Evolutionary conservation across 345 rosid genomes (phyloP), one percentile per base, ranked within the genome.

Genomic region (Mallotus nudiflorus): DNA sequence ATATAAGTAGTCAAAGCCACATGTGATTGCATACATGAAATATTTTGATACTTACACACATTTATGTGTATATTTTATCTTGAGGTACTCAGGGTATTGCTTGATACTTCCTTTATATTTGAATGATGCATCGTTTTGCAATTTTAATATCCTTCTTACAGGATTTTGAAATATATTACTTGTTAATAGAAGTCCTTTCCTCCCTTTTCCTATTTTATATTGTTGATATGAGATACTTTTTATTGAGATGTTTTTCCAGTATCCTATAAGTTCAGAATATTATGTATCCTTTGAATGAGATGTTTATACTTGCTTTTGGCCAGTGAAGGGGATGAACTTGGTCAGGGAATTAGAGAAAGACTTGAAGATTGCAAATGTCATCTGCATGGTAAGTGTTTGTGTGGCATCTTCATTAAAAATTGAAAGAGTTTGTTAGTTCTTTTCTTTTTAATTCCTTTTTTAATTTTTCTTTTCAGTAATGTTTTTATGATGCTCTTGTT

Each of bases 321-420:
- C 98, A 95, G 99, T 95, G 97, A 92, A 95, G 94, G 99, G 99
- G 82, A 92, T 95, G 98, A 78, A 95, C 86, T 83, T 95, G 86
- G 98, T 95, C 67, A 86, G 98, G 70, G 99, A 95, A 78, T 82
- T 95, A 82, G 99, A 95, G 82, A 95, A 84, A 73, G 99, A 95
- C 83, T 85, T 95, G 83, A 90, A 92, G 96, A 78, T 95, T 81
- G 97, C 99, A 14, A 90, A 86, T 78, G 93, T 95, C 62, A 95
- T 95, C 72, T 90, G 97, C 85, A 95, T 80, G 96, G 99, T 90
- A 83, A 79, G 89, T 58, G 58, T 64, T 50, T 68, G 48, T 48
- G 19, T 54, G 14, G 53, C 62, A 27, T 68, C 50, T 73, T 54
- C 40, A 57, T 35, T 67, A 11, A 33, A 19, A 29, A 63, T 28